A percentile compares a stretch with the other conserved stretches of the same genome.
phyloP scores from a whole-genome alignment of 2,329 filamentous ascomycete genomes.

The Pseudogymnoascus sp. region DNA sequence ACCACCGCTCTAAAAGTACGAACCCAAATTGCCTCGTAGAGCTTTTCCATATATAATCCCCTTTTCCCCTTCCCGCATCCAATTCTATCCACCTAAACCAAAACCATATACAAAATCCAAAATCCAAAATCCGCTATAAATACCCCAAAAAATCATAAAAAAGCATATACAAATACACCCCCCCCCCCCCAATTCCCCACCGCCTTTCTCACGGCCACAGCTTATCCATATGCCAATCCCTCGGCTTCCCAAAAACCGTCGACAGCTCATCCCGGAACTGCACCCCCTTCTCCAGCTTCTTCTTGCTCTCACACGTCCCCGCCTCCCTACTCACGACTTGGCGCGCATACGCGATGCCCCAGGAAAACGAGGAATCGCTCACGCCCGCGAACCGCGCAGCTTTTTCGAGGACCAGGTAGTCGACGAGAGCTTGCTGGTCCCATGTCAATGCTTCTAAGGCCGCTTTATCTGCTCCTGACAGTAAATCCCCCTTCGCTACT shows the following conservation, averaged over 20 bases:
- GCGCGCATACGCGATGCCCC: slow-evolving; percentile 32
- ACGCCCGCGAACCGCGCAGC: slow-evolving; percentile 36
- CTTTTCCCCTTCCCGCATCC: background rate
- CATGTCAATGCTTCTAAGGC: slow-evolving; percentile 32
- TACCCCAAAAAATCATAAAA: background rate
- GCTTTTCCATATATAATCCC: background rate
- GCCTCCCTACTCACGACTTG: background rate
- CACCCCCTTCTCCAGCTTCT: background rate
- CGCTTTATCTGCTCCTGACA: slow-evolving; percentile 29
- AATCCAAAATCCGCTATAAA: background rate
- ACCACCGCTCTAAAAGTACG: background rate
- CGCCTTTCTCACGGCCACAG: background rate
- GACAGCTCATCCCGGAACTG: slow-evolving; percentile 1
- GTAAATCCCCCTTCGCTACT: slow-evolving; percentile 35
- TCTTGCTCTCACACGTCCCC: background rate
- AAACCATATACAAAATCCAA: background rate
- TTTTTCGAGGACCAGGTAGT: slow-evolving; percentile 40
- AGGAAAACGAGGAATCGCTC: slow-evolving; percentile 37
- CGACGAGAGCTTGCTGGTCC: slow-evolving; percentile 41
- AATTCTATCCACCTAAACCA: background rate
- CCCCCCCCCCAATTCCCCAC: background rate
- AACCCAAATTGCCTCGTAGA: background rate
- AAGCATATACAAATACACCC: background rate
- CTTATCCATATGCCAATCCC: background rate
- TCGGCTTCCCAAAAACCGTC: background rate